Percentiles rank a stretch among this genome's conserved stretches.
Evolutionary conservation across 1,284 basidiomycete genomes (phyloP).

Genomic region (Golubevia sp.): DNA sequence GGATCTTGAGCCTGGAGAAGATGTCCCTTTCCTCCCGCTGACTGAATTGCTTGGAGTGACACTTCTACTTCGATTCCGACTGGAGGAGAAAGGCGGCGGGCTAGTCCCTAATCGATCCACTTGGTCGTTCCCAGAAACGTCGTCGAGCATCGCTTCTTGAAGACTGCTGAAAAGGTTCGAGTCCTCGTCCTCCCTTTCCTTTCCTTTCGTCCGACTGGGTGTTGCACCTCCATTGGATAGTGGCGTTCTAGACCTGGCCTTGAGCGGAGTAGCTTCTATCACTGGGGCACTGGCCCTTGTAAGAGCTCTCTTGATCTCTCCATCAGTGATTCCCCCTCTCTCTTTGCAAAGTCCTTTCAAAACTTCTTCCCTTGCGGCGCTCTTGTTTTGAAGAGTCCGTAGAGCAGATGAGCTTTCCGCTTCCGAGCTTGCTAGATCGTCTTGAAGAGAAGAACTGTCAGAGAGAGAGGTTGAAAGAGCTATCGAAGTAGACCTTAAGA

Average conservation of each 20-base stretch:
- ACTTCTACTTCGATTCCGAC: neutral
- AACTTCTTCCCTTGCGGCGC: neutral
- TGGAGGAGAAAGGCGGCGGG: neutral
- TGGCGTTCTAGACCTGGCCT: neutral
- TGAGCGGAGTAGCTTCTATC: neutral
- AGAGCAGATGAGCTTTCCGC: neutral
- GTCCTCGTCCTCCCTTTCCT: constrained; percentile 3
- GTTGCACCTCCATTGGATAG: neutral
- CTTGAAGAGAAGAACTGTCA: too few relatives aligned
- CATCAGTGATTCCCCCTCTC: neutral
- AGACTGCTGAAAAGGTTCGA: constrained; percentile 31
- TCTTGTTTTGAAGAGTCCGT: neutral
- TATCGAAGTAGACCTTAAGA: too few relatives aligned
- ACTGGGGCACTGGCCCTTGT: neutral
- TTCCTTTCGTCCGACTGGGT: constrained; percentile 3
- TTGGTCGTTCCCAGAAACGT: constrained; percentile 16
- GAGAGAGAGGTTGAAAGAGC: too few relatives aligned
- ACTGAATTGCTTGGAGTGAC: neutral
- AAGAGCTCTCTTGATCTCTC: neutral
- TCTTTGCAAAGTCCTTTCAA: neutral
- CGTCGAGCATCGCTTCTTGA: constrained; percentile 52
- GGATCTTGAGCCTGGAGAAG: neutral
- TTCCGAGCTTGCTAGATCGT: neutral
- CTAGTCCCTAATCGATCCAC: constrained; percentile 13
- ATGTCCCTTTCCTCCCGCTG: neutral